Conservation (phyloP, 2,329 filamentous ascomycete genomes). For the Clathrospora elynae region DNA sequence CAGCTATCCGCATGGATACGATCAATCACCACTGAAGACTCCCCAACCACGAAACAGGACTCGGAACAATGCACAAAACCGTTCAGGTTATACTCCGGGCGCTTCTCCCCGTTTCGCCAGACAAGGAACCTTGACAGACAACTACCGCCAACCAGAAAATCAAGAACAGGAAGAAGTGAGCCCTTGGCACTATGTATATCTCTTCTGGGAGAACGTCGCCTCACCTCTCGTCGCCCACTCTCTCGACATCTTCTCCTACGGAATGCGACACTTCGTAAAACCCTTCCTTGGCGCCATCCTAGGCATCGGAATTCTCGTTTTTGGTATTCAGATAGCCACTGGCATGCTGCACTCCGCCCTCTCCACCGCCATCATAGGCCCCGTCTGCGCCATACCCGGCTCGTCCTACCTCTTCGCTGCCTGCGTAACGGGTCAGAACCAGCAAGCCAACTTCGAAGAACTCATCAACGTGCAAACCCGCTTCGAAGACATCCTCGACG, state of each 20-base stretch:
- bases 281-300: constrained; percentile 64
- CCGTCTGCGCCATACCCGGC: constrained; percentile 72
- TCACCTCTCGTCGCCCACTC: constrained; percentile 55
- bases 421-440: constrained; percentile 51
- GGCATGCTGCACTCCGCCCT: constrained; percentile 67
- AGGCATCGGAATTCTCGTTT: constrained; percentile 58
- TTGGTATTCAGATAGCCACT: constrained; percentile 61
- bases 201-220: constrained; percentile 42
- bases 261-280: constrained; percentile 65
- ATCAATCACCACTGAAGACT: constrained; percentile 15
- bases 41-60: constrained; percentile 6
- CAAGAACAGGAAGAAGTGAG: constrained; percentile 22
- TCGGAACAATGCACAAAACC: neutral
- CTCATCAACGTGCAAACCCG: constrained; percentile 75
- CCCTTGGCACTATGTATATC: constrained; percentile 30
- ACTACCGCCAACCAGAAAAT: neutral
- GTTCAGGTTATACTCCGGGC: constrained; percentile 2
- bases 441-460: constrained; percentile 67
- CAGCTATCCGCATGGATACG: constrained; percentile 19
- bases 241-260: constrained; percentile 62
- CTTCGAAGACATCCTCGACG: constrained; percentile 76
- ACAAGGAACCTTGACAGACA: constrained; percentile 3
- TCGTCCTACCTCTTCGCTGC: constrained; percentile 67
- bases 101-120: constrained; percentile 10
- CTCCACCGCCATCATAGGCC: constrained; percentile 68